phyloP scores from a whole-genome alignment of 805 yeast species.

The Kluyveromyces aestuarii region DNA sequence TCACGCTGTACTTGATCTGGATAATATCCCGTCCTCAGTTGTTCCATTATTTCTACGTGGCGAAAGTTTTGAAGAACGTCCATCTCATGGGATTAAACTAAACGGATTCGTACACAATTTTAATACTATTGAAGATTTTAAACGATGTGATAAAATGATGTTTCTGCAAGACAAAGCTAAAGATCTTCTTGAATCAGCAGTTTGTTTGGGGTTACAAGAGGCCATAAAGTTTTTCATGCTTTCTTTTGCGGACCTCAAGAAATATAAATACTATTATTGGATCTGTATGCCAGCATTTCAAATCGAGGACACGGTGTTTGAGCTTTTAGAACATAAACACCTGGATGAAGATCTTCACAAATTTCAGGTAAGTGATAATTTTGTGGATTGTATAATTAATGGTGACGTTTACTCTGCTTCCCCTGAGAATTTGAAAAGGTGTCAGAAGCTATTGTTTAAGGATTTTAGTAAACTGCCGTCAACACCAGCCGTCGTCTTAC shows the following conservation, averaged over 20 bases:
- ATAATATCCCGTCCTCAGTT: conserved; percentile 8
- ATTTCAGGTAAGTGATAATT: background rate
- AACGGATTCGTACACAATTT: conserved; percentile 45
- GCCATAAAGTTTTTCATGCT: conserved; percentile 38
- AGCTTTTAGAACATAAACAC: background rate
- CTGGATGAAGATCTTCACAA: background rate
- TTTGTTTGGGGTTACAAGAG: conserved; percentile 21
- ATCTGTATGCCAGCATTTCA: conserved; percentile 63
- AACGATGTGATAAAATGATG: conserved; percentile 50
- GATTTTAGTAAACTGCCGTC: conserved; percentile 30
- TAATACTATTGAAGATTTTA: conserved; percentile 84
- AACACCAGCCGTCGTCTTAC: conserved; percentile 44
- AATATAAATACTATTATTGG: conserved; percentile 87
- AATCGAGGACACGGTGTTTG: background rate
- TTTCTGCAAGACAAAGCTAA: conserved; percentile 39
- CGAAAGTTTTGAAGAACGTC: conserved; percentile 25
- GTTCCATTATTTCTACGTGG: conserved; percentile 20
- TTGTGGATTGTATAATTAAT: conserved; percentile 3
- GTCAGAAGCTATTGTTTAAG: conserved; percentile 28
- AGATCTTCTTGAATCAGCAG: conserved; percentile 18
- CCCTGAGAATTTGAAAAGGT: conserved; percentile 2
- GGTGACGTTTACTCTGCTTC: conserved; percentile 4
- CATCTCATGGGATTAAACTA: conserved; percentile 7
- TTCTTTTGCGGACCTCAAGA: conserved; percentile 81
- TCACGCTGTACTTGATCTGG: conserved; percentile 19